These are phyloP conservation scores for Chenopodium formosanum DNA, from an alignment of 148 eudicot genomes.

Conservation along the genomic window DNA sequence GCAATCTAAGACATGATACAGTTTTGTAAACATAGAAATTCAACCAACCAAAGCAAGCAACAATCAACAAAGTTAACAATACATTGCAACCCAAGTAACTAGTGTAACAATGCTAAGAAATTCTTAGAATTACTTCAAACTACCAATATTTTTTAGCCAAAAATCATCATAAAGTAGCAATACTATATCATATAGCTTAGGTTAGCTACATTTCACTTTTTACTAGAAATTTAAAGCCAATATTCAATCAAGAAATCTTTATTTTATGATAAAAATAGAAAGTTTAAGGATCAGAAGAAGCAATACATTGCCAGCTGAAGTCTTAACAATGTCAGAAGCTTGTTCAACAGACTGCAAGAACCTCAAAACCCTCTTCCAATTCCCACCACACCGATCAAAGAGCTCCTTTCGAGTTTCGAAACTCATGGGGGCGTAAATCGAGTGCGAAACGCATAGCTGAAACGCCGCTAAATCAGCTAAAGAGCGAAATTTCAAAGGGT, in stretches of 20 bases:
- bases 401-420: constrained; percentile 39
- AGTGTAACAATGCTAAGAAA: not conserved
- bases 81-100: not conserved
- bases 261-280: not conserved
- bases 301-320: constrained; percentile 86
- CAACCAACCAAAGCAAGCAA: constrained; percentile 4
- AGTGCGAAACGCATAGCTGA: constrained; percentile 60
- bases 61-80: constrained; percentile 2
- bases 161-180: not conserved
- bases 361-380: constrained; percentile 87
- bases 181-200: not conserved
- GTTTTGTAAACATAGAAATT: not conserved
- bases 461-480: constrained; percentile 77
- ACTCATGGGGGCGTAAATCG: constrained; percentile 45
- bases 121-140: constrained; percentile 7
- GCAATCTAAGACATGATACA: constrained; percentile 5
- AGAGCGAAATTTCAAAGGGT: constrained; percentile 54
- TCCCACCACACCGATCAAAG: constrained; percentile 53
- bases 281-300: constrained; percentile 20
- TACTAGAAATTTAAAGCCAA: not conserved
- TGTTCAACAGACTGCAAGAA: constrained; percentile 82
- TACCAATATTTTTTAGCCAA: constrained; percentile 1
- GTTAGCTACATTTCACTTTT: not conserved
- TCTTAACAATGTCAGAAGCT: constrained; percentile 67
- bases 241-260: not conserved